Conservation (phyloP, 2,329 filamentous ascomycete genomes). For the Elsinoe fawcettii region DNA sequence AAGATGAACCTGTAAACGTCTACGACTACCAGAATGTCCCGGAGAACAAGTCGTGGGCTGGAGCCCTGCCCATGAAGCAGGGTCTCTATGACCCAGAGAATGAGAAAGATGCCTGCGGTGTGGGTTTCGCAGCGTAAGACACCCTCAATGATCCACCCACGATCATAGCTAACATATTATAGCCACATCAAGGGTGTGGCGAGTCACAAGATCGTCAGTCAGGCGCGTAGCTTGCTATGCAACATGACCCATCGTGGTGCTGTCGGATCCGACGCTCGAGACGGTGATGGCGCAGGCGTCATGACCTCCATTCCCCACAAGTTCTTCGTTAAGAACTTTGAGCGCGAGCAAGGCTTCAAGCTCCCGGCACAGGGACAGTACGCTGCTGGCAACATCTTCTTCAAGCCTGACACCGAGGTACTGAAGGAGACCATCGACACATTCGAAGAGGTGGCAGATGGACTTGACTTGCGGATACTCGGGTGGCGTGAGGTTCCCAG, state of each 20-base stretch:
- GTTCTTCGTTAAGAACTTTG: constrained; percentile 98
- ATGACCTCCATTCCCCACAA: constrained; percentile 99
- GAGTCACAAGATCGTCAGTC: constrained; percentile 97
- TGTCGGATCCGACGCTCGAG: constrained; percentile 93
- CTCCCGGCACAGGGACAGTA: constrained; percentile 87
- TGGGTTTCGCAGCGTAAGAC: constrained; percentile 91
- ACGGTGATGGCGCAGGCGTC: constrained; percentile 96
- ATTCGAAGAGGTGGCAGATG: constrained; percentile 89
- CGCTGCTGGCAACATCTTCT: constrained; percentile 94
- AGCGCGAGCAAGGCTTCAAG: constrained; percentile 78
- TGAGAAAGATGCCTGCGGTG: constrained; percentile 99
- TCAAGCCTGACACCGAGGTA: constrained; percentile 90
- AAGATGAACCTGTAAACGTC: constrained; percentile 51
- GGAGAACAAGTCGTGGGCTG: constrained; percentile 88
- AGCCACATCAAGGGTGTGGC: constrained; percentile 96
- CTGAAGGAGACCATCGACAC: constrained; percentile 82
- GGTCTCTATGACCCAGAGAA: constrained; percentile 93
- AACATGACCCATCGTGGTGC: constrained; percentile 99
- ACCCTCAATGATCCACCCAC: constrained; percentile 7
- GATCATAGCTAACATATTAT: constrained; percentile 24
- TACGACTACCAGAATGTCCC: constrained; percentile 76
- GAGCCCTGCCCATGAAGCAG: constrained; percentile 93
- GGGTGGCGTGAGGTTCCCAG: constrained; percentile 95
- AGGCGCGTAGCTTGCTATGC: constrained; percentile 93
- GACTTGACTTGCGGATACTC: constrained; percentile 78